Percentiles rank a stretch among this genome's conserved stretches.
These are phyloP conservation scores for Ciborinia camelliae DNA, from an alignment of 2,329 filamentous ascomycete genomes.

Conservation along the genomic window DNA sequence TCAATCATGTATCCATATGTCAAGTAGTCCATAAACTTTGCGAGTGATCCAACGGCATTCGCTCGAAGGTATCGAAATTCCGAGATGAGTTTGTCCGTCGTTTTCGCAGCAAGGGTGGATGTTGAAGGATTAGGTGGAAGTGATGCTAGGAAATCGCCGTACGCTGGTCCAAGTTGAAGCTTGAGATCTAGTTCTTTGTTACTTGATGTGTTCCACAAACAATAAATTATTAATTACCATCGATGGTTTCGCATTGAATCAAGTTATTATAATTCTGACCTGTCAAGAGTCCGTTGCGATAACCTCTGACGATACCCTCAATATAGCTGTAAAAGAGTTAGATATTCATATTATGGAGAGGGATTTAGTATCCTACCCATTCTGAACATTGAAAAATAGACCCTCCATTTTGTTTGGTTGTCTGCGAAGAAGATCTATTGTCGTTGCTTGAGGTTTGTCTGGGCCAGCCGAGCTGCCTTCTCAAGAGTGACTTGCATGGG, in stretches of 20 bases:
- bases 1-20: conserved; percentile 99
- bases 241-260: conserved; percentile 95
- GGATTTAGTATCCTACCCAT: conserved; percentile 58
- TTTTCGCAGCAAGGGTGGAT: conserved; percentile 88
- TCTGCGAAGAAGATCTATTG: conserved; percentile 15
- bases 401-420: conserved; percentile 68
- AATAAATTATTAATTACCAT: conserved; percentile 57
- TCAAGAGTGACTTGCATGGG: conserved; percentile 13
- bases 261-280: conserved; percentile 90
- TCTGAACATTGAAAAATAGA: conserved; percentile 90
- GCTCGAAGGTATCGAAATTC: conserved; percentile 96
- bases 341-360: conserved; percentile 21
- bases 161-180: conserved; percentile 92
- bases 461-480: conserved; percentile 19
- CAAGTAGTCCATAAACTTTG: conserved; percentile 95
- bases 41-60: conserved; percentile 85
- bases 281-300: conserved; percentile 90
- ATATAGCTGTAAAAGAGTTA: conserved; percentile 66
- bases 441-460: conserved; percentile 21
- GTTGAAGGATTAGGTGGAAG: conserved; percentile 96
- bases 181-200: conserved; percentile 71
- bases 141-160: conserved; percentile 92
- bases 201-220: conserved; percentile 6
- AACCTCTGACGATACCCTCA: conserved; percentile 95
- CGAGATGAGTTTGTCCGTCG: conserved; percentile 95